Evolutionary conservation across 495 filamentous ascomycete genomes (phyloP).

Genomic region (Parathielavia hyrcaniae): DNA sequence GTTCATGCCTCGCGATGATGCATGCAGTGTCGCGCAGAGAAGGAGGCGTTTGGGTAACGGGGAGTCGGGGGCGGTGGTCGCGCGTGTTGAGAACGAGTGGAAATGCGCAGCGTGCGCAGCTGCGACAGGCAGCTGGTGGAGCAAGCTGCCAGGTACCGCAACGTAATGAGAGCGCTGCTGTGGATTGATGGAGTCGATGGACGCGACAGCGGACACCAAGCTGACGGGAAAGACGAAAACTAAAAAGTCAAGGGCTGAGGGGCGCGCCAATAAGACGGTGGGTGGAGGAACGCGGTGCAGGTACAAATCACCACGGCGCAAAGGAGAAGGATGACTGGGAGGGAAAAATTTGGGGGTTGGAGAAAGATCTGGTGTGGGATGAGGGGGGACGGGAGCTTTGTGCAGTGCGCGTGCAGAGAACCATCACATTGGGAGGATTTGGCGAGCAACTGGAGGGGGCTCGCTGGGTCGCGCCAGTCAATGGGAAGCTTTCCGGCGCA

Average conservation of each 20-base stretch:
- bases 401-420: slow-evolving; percentile 15
- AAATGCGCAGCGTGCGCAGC: slow-evolving; percentile 17
- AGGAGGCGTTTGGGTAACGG: slow-evolving; percentile 12
- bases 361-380: slow-evolving; percentile 29
- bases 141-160: slow-evolving; percentile 20
- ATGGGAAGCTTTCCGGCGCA: slow-evolving; percentile 25
- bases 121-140: slow-evolving; percentile 18
- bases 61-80: slow-evolving; percentile 33
- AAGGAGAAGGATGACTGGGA: slow-evolving; percentile 23
- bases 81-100: slow-evolving; percentile 28
- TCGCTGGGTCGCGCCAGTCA: slow-evolving; percentile 15
- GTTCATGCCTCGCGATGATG: slow-evolving; percentile 43
- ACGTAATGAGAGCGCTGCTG: slow-evolving; percentile 4
- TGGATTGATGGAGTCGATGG: slow-evolving; percentile 6
- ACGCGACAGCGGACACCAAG: slow-evolving; percentile 20
- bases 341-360: slow-evolving; percentile 32
- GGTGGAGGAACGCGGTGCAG: slow-evolving; percentile 28
- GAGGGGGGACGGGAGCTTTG: slow-evolving; percentile 22
- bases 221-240: slow-evolving; percentile 10
- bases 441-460: slow-evolving; percentile 7
- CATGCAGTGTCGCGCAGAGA: slow-evolving; percentile 33
- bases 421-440: slow-evolving; percentile 23
- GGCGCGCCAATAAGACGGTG: slow-evolving; percentile 26
- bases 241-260: slow-evolving; percentile 39
- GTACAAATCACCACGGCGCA: slow-evolving; percentile 25